Evolutionary conservation across 192 early-diverging fungal genomes (phyloP), one percentile per base, ranked within the genome.

Genomic region (Allomyces macrogynus): DNA sequence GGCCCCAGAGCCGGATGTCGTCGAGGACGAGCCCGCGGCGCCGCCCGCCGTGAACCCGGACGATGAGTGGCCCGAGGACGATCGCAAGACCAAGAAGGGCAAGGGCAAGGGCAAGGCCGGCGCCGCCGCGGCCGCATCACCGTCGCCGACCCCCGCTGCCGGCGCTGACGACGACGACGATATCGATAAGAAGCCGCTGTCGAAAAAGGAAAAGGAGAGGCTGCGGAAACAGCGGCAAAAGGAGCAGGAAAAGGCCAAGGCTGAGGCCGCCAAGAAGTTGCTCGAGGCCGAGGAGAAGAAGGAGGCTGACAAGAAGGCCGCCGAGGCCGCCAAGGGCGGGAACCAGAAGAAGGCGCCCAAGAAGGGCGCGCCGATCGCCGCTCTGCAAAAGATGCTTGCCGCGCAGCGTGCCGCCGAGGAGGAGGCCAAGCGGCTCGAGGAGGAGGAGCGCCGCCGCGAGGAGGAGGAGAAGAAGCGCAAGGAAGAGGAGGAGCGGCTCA

Each of bases 141-240:
- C 72, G 69, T 32, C 66, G 71, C 44, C 72, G 65, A n/a, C 64
- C 63, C 14, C 68, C 72, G 54, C 69, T 64, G 25, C 64, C 20
- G 57, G 27, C 1, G 63, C 72, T 7, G 69, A 63, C 26, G 63
- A 49, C 60, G 63, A 25, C 22, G 77, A 74, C 24, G 62, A 64
- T 22, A 73, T 73, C 22, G 77, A 77, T 42, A 77, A 77, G 75
- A 80, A 78, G 61, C 78, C 88, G 27, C 83, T 89, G 73, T 83
- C 87, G 49, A 92, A 92, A 71, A 90, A 89, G 72, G 89, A 92
- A 65, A 92, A 92, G 74, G 89, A 92, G 68, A 78, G 79, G 67
- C 80, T 89, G 66, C 84, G 87, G 67, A 90, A 90, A 76, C 85
- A 87, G 67, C 78, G 77, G 23, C 77, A 80, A 66, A 87, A 87